These are phyloP conservation scores for Hypoxylon sp. DNA, from an alignment of 2,329 filamentous ascomycete genomes.

Conservation along the genomic window DNA sequence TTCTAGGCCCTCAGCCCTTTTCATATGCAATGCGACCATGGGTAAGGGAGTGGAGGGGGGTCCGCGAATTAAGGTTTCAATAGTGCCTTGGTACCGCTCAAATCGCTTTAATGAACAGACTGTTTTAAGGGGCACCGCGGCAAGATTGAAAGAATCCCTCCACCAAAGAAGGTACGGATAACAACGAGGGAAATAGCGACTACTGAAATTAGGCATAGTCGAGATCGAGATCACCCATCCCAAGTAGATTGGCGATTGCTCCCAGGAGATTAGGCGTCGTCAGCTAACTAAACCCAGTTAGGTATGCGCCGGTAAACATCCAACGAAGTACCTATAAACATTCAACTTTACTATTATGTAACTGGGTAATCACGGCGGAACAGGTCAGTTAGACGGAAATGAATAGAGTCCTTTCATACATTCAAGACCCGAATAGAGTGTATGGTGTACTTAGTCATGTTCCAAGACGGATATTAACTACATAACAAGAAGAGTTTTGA, in stretches of 20 bases:
- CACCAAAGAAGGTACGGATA: not conserved
- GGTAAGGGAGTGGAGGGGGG: slow-evolving; percentile 30
- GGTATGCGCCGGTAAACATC: slow-evolving; percentile 16
- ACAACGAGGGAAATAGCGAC: slow-evolving; percentile 20
- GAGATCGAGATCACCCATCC: slow-evolving; percentile 39
- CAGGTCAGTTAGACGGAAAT: not conserved
- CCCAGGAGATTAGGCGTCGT: slow-evolving; percentile 41
- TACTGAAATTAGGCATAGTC: slow-evolving; percentile 29
- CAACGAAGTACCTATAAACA: not conserved
- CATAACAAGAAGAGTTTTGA: slow-evolving; percentile 11
- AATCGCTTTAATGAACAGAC: slow-evolving; percentile 36
- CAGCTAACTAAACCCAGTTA: slow-evolving; percentile 37
- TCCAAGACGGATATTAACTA: too few relatives aligned
- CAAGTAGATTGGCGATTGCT: slow-evolving; percentile 40
- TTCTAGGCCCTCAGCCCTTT: slow-evolving; percentile 42
- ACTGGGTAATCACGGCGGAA: not conserved
- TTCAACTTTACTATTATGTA: not conserved
- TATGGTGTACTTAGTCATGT: slow-evolving; percentile 29
- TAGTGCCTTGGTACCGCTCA: slow-evolving; percentile 21
- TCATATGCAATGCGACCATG: slow-evolving; percentile 43
- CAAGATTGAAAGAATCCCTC: slow-evolving; percentile 31
- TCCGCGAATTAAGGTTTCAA: slow-evolving; percentile 43
- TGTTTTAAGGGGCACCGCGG: slow-evolving; percentile 26
- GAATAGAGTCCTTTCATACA: not conserved
- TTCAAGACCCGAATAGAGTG: not conserved